Evolutionary conservation across 495 filamentous ascomycete genomes (phyloP).

Genomic region (Trichoderma asperelloides): DNA sequence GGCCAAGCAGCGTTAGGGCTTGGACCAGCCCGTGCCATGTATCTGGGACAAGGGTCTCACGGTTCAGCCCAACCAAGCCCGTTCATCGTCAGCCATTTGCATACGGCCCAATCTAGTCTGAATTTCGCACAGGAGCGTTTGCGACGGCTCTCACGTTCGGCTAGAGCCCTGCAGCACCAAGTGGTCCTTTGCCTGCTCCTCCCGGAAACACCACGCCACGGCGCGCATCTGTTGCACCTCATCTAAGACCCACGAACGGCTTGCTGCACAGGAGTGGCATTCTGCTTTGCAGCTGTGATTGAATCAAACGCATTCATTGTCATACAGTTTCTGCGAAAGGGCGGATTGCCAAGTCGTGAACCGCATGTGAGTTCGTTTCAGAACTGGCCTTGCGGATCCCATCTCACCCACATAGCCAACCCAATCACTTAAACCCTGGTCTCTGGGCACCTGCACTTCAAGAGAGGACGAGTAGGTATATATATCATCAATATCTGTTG

Average conservation of each 20-base stretch:
- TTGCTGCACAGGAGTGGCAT: background rate
- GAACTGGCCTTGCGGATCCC: background rate
- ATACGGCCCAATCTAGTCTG: background rate
- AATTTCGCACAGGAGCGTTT: background rate
- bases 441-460: no score
- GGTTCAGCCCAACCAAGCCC: slow-evolving; percentile 1
- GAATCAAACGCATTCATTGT: background rate
- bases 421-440: no score
- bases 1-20: background rate
- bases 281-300: background rate
- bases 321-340: background rate
- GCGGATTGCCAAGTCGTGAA: background rate
- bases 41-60: slow-evolving; percentile 6
- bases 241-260: background rate
- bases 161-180: background rate
- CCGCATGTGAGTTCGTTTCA: background rate
- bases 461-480: no score
- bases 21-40: background rate
- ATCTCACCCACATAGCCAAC: background rate
- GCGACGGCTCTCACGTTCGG: background rate
- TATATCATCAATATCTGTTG: background rate
- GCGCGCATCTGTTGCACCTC: background rate
- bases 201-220: background rate
- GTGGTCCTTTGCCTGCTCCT: background rate
- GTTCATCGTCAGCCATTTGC: background rate